Conservation (phyloP, 176 grass and related monocot genomes). For the Pontederia crassipes region DNA sequence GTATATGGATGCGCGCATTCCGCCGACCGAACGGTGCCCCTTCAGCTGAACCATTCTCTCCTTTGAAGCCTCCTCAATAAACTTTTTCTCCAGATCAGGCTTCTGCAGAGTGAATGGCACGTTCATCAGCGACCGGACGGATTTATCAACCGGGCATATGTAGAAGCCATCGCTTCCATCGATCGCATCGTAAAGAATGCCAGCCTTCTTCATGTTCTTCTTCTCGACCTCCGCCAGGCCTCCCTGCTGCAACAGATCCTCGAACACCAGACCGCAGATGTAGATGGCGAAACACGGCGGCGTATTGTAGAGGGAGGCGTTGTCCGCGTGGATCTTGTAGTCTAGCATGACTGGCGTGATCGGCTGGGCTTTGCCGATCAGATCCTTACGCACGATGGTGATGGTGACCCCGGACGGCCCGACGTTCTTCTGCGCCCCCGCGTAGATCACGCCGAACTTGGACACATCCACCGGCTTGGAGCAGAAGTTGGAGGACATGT, state of each 20-base stretch:
- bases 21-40: slow-evolving; percentile 85
- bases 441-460: slow-evolving; percentile 85
- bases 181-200: slow-evolving; percentile 72
- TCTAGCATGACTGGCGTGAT: slow-evolving; percentile 94
- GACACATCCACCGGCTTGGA: slow-evolving; percentile 97
- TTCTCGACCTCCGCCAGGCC: slow-evolving; percentile 77
- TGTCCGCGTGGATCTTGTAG: slow-evolving; percentile 85
- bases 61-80: slow-evolving; percentile 76
- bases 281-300: slow-evolving; percentile 93
- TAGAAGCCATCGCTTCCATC: slow-evolving; percentile 78
- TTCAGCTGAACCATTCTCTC: slow-evolving; percentile 99
- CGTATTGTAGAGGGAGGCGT: slow-evolving; percentile 92
- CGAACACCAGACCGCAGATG: slow-evolving; percentile 76
- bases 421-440: slow-evolving; percentile 95
- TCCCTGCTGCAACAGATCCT: slow-evolving; percentile 78
- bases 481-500: slow-evolving; percentile 99
- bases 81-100: slow-evolving; percentile 82
- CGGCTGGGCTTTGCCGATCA: slow-evolving; percentile 63
- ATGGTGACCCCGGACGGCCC: slow-evolving; percentile 84
- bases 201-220: slow-evolving; percentile 71
- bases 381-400: slow-evolving; percentile 77
- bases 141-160: slow-evolving; percentile 68
- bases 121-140: slow-evolving; percentile 86
- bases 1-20: slow-evolving; percentile 85
- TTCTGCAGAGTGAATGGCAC: slow-evolving; percentile 77